These are phyloP conservation scores for Xylariaceae sp. DNA, from an alignment of 2,329 filamentous ascomycete species.

Conservation along the genomic window DNA sequence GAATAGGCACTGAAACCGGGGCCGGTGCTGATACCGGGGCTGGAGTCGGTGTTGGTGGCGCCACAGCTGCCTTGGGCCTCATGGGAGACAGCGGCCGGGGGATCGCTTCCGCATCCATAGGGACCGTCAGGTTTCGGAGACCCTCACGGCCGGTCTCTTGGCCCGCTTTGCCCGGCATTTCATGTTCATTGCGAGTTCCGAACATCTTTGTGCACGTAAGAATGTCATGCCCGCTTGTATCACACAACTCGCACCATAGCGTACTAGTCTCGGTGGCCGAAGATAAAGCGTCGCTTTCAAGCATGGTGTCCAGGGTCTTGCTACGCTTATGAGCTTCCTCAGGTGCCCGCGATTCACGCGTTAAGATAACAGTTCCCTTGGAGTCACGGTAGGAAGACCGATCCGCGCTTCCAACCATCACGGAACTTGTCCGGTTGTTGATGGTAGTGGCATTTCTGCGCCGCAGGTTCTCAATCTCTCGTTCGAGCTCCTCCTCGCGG, in stretches of 20 bases:
- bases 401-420: conserved; percentile 45
- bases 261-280: conserved; percentile 66
- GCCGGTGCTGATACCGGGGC: conserved; percentile 24
- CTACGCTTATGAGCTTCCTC: conserved; percentile 45
- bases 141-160: conserved; percentile 36
- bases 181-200: conserved; percentile 37
- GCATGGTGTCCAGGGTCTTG: conserved; percentile 61
- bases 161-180: conserved; percentile 23
- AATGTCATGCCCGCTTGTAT: conserved; percentile 87
- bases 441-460: conserved; percentile 33
- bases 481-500: conserved; percentile 81
- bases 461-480: conserved; percentile 66
- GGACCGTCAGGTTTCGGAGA: conserved; percentile 36
- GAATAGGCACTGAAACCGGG: conserved; percentile 39
- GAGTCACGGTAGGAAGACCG: conserved; percentile 60
- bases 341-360: conserved; percentile 45
- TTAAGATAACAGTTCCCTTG: conserved; percentile 57
- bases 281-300: conserved; percentile 64
- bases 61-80: conserved; percentile 39
- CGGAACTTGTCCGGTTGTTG: conserved; percentile 46
- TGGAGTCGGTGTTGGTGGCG: no score
- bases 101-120: conserved; percentile 39
- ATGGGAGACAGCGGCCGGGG: conserved; percentile 52
- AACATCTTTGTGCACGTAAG: conserved; percentile 92
- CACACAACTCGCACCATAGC: conserved; percentile 93